Base-by-base conservation (phyloP, 1,284 basidiomycete species). In the Malassezia equina region DNA sequence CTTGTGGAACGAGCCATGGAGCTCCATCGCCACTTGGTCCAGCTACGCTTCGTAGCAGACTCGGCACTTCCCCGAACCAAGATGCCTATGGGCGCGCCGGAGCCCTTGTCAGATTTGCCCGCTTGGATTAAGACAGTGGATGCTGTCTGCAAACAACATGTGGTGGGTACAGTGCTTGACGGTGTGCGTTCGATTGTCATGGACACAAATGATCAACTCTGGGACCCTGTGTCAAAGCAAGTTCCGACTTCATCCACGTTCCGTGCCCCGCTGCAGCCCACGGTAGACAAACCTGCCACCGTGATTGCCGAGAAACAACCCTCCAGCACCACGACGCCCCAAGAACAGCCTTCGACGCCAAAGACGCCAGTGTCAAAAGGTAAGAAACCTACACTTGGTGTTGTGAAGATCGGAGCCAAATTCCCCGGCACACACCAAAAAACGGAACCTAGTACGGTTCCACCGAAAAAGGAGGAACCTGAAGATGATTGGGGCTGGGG, bases 401-500 rank as follows among this genome's bases (percentile, higher is more conserved):
- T 33, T 9, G 53, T 56, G 0, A 51, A 56, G 28, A 39, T 51
- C 15, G 47, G 53, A 5, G 53, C 53, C 24, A 48, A 29, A n/a
- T 29, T 47, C 23, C 24, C 44, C 15, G 15, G 3, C 43, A 33
- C 28, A 15, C 23, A 24, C 19, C 8, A 36, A 36, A 36, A 5
- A 7, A 15, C 36, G 36, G 3, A 4, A n/a, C 36, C n/a, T 19
- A 7, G 7, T 15, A 5, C 36, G 11, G 19, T 7, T 15, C 6
- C 23, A 23, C 17, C 44, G 6, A 24, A 23, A 47, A 39, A 19
- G 19, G 23, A 33, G 24, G 32, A 39, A 9, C 36, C 29, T 11
- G 39, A 55, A 9, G 53, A 55, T 25, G 47, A 44, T 21, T 55
- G 53, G 53, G 53, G 24, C 8, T 55, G 53, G 53, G 53, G 53